Evolutionary conservation across 257 asterid species (phyloP).

Genomic region (Solanum chaucha): DNA sequence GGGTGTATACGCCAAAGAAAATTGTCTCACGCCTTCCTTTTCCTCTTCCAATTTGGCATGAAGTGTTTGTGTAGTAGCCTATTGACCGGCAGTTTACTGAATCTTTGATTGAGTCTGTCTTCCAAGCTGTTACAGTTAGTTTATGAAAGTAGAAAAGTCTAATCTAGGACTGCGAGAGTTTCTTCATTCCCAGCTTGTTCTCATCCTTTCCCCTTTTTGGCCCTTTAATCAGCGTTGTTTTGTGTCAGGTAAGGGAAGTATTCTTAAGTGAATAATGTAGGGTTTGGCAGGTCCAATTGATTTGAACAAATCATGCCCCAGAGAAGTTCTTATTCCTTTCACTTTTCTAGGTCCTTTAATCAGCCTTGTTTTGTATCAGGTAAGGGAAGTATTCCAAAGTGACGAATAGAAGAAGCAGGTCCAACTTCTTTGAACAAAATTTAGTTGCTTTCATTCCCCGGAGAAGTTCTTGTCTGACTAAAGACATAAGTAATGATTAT

Average conservation of each 20-base stretch:
- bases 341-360: neutral
- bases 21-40: neutral
- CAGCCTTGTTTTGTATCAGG: neutral
- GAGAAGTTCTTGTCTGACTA: neutral
- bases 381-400: neutral
- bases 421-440: neutral
- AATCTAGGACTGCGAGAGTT: neutral
- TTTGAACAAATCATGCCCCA: neutral
- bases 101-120: neutral
- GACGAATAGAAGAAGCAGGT: neutral
- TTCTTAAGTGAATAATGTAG: neutral
- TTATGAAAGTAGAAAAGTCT: neutral
- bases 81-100: neutral
- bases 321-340: neutral
- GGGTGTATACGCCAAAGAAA: neutral
- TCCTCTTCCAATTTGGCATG: neutral
- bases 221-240: neutral
- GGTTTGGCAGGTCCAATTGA: neutral
- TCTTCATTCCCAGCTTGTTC: neutral
- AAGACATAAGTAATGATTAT: neutral
- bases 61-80: neutral
- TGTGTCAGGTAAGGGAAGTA: neutral
- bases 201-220: neutral
- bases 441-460: neutral
- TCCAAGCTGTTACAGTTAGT: neutral